These are phyloP conservation scores for Circinella umbellata DNA, from an alignment of 371 early-diverging fungal species.

Conservation along the genomic window DNA sequence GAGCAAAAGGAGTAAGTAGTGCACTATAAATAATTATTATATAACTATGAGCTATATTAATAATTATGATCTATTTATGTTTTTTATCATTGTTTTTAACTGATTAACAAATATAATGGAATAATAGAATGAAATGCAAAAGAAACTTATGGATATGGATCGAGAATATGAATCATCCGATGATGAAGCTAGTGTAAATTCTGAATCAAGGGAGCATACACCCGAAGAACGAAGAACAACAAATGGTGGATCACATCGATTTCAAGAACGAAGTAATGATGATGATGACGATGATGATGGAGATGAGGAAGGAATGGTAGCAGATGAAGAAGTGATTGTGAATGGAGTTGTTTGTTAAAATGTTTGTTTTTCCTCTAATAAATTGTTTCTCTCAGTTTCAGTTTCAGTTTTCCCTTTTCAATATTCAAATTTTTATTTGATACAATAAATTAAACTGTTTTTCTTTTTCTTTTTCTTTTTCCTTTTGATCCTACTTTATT, in stretches of 20 bases:
- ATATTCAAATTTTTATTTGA: too few species aligned
- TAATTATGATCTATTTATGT: neutral
- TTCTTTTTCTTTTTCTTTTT: neutral
- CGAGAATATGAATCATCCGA: constrained; percentile 47
- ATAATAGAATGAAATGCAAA: constrained; percentile 37
- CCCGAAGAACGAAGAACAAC: constrained; percentile 14
- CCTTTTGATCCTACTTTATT: neutral
- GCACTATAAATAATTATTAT: too few species aligned
- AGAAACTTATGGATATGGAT: constrained; percentile 44
- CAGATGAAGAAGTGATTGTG: constrained; percentile 21
- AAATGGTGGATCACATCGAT: constrained; percentile 20
- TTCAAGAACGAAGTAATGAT: constrained; percentile 28
- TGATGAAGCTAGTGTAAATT: constrained; percentile 27
- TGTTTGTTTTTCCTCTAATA: too few species aligned
- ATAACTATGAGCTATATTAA: too few species aligned
- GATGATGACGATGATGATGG: constrained; percentile 32
- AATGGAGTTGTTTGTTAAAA: constrained; percentile 2
- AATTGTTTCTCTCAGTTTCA: too few species aligned
- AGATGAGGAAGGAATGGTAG: constrained; percentile 34
- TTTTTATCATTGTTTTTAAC: neutral
- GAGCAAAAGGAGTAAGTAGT: constrained; percentile 33
- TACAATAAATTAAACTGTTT: too few species aligned
- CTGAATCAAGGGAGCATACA: constrained; percentile 10
- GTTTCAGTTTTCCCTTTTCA: neutral
- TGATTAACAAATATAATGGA: neutral